These are phyloP conservation scores for Pezicula radicicola DNA, from an alignment of 2,329 filamentous ascomycete species.

Conservation along the genomic window DNA sequence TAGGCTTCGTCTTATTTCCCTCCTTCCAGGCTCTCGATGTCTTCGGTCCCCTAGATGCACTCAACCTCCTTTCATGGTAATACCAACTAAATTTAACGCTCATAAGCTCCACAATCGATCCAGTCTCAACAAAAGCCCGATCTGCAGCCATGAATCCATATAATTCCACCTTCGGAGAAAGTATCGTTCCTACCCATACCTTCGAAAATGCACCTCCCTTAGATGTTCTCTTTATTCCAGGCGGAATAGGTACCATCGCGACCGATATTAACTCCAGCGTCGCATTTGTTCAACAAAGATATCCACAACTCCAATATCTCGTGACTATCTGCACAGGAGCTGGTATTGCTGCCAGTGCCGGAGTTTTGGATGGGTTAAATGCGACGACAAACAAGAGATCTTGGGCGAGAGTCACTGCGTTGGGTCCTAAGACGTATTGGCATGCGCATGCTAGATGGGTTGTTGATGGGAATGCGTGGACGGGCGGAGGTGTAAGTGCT, in stretches of 20 bases:
- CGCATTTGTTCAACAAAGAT: slow-evolving; percentile 42
- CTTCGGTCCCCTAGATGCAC: slow-evolving; percentile 27
- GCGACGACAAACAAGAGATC: slow-evolving; percentile 67
- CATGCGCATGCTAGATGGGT: slow-evolving; percentile 61
- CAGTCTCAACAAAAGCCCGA: slow-evolving; percentile 17
- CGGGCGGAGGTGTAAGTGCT: slow-evolving; percentile 59
- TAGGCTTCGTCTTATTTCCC: slow-evolving; percentile 22
- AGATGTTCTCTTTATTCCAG: slow-evolving; percentile 65
- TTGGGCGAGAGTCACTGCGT: slow-evolving; percentile 45
- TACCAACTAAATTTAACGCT: slow-evolving; percentile 22
- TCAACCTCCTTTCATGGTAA: slow-evolving; percentile 21
- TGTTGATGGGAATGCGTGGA: slow-evolving; percentile 64
- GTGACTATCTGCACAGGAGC: slow-evolving; percentile 67
- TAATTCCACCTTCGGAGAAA: slow-evolving; percentile 15
- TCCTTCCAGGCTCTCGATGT: slow-evolving; percentile 27
- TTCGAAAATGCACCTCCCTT: slow-evolving; percentile 29
- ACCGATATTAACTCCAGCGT: slow-evolving; percentile 31
- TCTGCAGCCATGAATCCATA: slow-evolving; percentile 1
- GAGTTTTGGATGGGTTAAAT: slow-evolving; percentile 54
- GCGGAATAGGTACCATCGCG: slow-evolving; percentile 49
- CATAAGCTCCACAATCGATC: slow-evolving; percentile 19
- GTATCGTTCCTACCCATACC: slow-evolving; percentile 18
- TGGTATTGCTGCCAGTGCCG: slow-evolving; percentile 49
- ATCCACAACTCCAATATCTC: slow-evolving; percentile 47
- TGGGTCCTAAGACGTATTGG: slow-evolving; percentile 55